Evolutionary conservation across 495 filamentous ascomycete genomes (phyloP).

Genomic region (Aspergillus wentii): DNA sequence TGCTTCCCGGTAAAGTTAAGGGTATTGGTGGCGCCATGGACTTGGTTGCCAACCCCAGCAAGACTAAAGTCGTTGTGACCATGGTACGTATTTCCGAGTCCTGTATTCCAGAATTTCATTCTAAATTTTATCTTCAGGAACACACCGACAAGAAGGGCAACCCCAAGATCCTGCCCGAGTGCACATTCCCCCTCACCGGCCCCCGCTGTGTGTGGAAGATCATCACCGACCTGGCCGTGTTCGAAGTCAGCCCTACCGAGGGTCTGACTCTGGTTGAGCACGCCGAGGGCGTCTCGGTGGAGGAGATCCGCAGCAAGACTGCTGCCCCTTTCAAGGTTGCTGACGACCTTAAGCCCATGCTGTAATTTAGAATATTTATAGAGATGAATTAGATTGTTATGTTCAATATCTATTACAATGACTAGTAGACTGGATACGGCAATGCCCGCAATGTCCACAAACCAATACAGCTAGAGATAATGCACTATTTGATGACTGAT

Average conservation of each 20-base stretch:
- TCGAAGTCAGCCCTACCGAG: slow-evolving; percentile 74
- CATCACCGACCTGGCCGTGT: slow-evolving; percentile 85
- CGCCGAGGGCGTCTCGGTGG: slow-evolving; percentile 75
- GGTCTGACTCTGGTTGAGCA: slow-evolving; percentile 78
- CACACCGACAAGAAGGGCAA: slow-evolving; percentile 87
- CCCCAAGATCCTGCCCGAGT: slow-evolving; percentile 76
- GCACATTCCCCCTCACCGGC: slow-evolving; percentile 82
- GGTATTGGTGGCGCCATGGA: slow-evolving; percentile 93
- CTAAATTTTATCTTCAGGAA: too few species aligned
- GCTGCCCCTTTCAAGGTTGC: slow-evolving; percentile 78
- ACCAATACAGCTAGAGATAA: too few species aligned
- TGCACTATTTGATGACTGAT: too few species aligned
- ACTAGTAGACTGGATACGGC: too few species aligned
- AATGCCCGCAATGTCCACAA: too few species aligned
- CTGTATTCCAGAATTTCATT: too few species aligned
- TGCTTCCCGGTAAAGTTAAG: slow-evolving; percentile 91
- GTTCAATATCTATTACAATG: too few species aligned
- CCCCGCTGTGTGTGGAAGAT: slow-evolving; percentile 78
- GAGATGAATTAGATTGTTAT: slow-evolving; percentile 7
- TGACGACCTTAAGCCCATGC: slow-evolving; percentile 70
- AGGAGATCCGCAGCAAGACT: slow-evolving; percentile 83
- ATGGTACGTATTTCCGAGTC: too few species aligned
- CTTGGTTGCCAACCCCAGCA: slow-evolving; percentile 73
- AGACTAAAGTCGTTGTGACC: slow-evolving; percentile 84
- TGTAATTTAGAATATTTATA: slow-evolving; percentile 29